A percentile compares a stretch with the other conserved stretches of the same genome.
Conservation (phyloP, 108 stramenopile species). For the Nitzschia inconspicua region DNA sequence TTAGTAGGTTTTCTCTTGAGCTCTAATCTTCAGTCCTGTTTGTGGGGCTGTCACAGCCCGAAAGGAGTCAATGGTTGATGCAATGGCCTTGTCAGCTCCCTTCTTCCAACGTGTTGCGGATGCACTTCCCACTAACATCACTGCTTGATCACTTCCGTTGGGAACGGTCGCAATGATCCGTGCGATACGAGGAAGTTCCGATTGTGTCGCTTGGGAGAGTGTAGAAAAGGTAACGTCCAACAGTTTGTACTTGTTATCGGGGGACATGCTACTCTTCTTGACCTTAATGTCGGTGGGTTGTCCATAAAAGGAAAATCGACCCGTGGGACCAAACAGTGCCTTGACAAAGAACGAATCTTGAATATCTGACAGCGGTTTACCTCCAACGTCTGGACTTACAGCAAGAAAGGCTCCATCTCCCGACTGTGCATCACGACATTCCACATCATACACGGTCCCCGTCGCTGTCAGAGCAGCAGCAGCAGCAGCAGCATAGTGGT, state of each 20-base stretch:
- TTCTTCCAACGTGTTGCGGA: slow-evolving; percentile 67
- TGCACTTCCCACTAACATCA: slow-evolving; percentile 72
- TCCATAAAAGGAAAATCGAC: slow-evolving; percentile 80
- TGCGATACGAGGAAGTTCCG: slow-evolving; percentile 76
- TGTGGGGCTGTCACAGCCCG: slow-evolving; percentile 60
- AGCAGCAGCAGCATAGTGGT: background rate
- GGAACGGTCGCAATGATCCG: slow-evolving; percentile 70
- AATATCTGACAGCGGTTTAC: slow-evolving; percentile 56
- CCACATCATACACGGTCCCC: slow-evolving; percentile 75
- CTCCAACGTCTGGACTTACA: slow-evolving; percentile 38
- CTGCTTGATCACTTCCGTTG: slow-evolving; percentile 60
- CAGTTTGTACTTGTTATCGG: slow-evolving; percentile 24
- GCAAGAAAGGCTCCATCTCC: slow-evolving; percentile 83
- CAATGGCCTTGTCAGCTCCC: slow-evolving; percentile 39
- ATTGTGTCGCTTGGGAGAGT: slow-evolving; percentile 65
- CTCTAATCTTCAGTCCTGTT: slow-evolving; percentile 55
- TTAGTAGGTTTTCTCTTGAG: slow-evolving; percentile 41
- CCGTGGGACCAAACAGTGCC: slow-evolving; percentile 63
- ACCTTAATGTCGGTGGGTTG: slow-evolving; percentile 81
- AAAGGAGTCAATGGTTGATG: slow-evolving; percentile 52
- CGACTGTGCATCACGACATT: slow-evolving; percentile 71
- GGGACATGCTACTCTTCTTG: slow-evolving; percentile 30
- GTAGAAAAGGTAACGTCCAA: slow-evolving; percentile 72
- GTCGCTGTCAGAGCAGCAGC: slow-evolving; percentile 28
- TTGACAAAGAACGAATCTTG: slow-evolving; percentile 59